Conservation (phyloP, 2,329 filamentous ascomycete species). For the Pseudopyricularia cyperi region DNA sequence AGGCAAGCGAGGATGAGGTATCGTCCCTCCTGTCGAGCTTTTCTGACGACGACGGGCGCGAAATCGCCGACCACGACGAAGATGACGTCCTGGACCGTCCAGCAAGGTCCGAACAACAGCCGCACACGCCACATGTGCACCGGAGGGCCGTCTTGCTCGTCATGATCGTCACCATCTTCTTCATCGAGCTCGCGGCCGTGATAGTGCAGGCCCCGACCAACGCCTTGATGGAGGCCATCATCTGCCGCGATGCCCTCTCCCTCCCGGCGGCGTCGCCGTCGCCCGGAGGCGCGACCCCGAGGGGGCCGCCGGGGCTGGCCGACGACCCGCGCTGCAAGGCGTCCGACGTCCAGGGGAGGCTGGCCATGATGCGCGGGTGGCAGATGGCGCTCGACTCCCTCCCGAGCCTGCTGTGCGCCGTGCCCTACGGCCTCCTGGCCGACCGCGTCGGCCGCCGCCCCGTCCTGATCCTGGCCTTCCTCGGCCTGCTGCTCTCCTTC, state of each 20-base stretch:
- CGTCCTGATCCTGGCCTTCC: slow-evolving; percentile 21
- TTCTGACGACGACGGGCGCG: no score
- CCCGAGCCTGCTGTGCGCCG: slow-evolving; percentile 28
- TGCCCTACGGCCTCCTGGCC: slow-evolving; percentile 32
- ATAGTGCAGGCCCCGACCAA: slow-evolving; percentile 25
- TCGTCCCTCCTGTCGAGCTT: no score
- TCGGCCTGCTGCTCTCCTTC: slow-evolving; percentile 9
- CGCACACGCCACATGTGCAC: slow-evolving; percentile 8
- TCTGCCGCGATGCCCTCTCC: slow-evolving; percentile 36
- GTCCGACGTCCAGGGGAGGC: slow-evolving; percentile 31
- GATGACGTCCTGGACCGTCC: neutral
- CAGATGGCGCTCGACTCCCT: slow-evolving; percentile 29
- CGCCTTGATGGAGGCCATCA: slow-evolving; percentile 38
- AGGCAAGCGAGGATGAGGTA: no score
- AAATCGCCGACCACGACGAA: neutral
- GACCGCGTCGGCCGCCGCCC: slow-evolving; percentile 31
- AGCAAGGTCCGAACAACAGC: slow-evolving; percentile 3
- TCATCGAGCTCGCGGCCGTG: slow-evolving; percentile 25
- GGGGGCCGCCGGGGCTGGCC: slow-evolving; percentile 9
- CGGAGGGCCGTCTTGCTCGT: slow-evolving; percentile 14
- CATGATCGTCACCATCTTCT: slow-evolving; percentile 20
- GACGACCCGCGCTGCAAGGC: slow-evolving; percentile 35
- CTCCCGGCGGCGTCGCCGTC: slow-evolving; percentile 19
- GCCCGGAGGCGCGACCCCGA: slow-evolving; percentile 10
- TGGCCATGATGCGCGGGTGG: slow-evolving; percentile 39